phyloP scores from a whole-genome alignment of 768 basidiomycete species.

The Suillus discolor region DNA sequence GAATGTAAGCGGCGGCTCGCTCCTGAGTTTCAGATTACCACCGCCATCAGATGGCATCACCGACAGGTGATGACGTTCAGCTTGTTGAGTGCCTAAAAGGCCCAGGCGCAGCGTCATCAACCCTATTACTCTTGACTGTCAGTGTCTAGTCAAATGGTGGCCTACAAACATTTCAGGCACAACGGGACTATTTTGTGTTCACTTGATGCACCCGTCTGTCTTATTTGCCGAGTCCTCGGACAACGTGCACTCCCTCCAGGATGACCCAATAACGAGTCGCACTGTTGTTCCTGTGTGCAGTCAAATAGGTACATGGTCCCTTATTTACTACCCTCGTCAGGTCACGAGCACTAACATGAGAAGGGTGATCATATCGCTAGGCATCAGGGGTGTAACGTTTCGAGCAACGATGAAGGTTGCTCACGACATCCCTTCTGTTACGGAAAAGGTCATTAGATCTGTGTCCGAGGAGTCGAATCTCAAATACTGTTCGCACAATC shows the following conservation, averaged over 20 bases:
- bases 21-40: background rate
- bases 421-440: background rate
- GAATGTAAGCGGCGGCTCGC: background rate
- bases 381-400: constrained; percentile 1
- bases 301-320: background rate
- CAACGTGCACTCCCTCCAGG: background rate
- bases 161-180: background rate
- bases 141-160: background rate
- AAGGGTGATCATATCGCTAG: background rate
- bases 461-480: background rate
- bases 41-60: background rate
- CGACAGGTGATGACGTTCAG: background rate
- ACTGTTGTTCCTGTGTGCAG: background rate
- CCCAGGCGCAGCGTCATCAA: background rate
- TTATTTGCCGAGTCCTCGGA: constrained; percentile 4
- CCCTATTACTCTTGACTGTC: background rate
- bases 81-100: background rate
- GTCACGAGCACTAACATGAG: background rate
- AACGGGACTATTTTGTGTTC: background rate
- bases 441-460: background rate
- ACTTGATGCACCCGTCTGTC: background rate
- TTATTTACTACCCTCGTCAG: background rate
- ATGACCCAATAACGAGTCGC: background rate
- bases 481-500: background rate
- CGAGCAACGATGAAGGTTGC: background rate